Evolutionary conservation across 495 filamentous ascomycete genomes (phyloP).

Genomic region (Cryomyces minteri): DNA sequence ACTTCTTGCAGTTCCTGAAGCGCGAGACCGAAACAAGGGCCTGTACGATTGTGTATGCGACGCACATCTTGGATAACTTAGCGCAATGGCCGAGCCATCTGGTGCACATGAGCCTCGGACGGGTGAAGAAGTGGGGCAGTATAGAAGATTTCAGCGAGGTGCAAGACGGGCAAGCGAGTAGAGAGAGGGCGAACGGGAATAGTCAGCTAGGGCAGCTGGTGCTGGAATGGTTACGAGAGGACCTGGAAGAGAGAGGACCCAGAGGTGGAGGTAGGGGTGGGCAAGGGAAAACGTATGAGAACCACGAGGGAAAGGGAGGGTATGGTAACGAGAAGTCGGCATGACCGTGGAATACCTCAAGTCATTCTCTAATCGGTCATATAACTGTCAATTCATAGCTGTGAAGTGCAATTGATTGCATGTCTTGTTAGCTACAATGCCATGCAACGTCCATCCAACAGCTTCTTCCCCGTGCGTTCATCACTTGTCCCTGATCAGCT

Average conservation of each 20-base stretch:
- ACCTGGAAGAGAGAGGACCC: slow-evolving; percentile 65
- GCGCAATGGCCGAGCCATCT: slow-evolving; percentile 88
- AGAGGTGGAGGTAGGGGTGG: slow-evolving; percentile 36
- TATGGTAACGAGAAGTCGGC: slow-evolving; percentile 57
- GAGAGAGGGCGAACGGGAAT: slow-evolving; percentile 38
- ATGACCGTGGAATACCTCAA: slow-evolving; percentile 1
- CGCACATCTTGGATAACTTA: slow-evolving; percentile 88
- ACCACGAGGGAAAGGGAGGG: slow-evolving; percentile 49
- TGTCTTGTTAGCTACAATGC: no score
- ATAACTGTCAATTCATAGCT: no score
- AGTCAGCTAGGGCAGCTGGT: slow-evolving; percentile 70
- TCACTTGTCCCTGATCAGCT: no score
- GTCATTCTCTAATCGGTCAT: no score
- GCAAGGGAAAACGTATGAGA: slow-evolving; percentile 52
- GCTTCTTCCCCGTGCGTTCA: no score
- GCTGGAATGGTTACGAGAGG: slow-evolving; percentile 67
- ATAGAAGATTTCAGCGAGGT: slow-evolving; percentile 34
- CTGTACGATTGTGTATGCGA: slow-evolving; percentile 93
- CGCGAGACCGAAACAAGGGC: slow-evolving; percentile 62
- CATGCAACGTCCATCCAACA: no score
- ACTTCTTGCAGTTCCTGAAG: slow-evolving; percentile 78
- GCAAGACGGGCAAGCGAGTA: slow-evolving; percentile 11
- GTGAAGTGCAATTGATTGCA: no score
- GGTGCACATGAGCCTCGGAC: slow-evolving; percentile 82
- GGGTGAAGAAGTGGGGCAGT: slow-evolving; percentile 65